Percentiles rank a stretch among this genome's conserved stretches.
These are phyloP conservation scores for Rhodocollybia butyracea DNA, from an alignment of 768 basidiomycete genomes.

Conservation along the genomic window DNA sequence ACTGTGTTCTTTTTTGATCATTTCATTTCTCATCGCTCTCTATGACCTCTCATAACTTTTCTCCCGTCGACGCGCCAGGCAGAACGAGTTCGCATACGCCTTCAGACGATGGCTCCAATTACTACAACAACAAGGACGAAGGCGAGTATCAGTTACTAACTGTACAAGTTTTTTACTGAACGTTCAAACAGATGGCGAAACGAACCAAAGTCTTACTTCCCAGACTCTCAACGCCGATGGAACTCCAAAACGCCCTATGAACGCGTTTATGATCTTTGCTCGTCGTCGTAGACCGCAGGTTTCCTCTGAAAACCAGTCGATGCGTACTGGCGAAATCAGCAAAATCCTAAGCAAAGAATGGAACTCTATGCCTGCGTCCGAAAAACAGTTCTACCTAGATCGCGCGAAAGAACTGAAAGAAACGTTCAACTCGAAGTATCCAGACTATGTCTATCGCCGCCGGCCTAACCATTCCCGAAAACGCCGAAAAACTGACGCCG, in stretches of 20 bases:
- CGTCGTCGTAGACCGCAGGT: slow-evolving; percentile 80
- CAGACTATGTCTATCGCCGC: slow-evolving; percentile 87
- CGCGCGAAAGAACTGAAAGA: slow-evolving; percentile 86
- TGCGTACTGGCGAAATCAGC: slow-evolving; percentile 89
- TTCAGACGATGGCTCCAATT: slow-evolving; percentile 51
- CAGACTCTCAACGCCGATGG: slow-evolving; percentile 85
- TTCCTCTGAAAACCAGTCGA: slow-evolving; percentile 80
- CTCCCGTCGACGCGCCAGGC: slow-evolving; percentile 1
- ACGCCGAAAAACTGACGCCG: slow-evolving; percentile 36
- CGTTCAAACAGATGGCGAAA: slow-evolving; percentile 18
- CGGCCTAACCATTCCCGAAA: slow-evolving; percentile 86
- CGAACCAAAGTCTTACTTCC: slow-evolving; percentile 36
- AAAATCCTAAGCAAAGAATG: slow-evolving; percentile 87
- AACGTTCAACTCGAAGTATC: slow-evolving; percentile 80
- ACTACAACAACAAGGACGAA: slow-evolving; percentile 38
- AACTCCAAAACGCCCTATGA: slow-evolving; percentile 89
- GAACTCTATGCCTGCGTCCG: slow-evolving; percentile 74
- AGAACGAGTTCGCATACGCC: slow-evolving; percentile 48
- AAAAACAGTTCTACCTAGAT: slow-evolving; percentile 86
- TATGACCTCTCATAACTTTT: slow-evolving; percentile 4
- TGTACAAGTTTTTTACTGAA: slow-evolving; percentile 11
- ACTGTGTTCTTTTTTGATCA: neutral
- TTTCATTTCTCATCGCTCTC: neutral
- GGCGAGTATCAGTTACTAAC: slow-evolving; percentile 30
- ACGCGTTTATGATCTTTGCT: slow-evolving; percentile 93